Evolutionary conservation across 768 basidiomycete species (phyloP), one percentile per base, ranked within the genome.

Genomic region (Coprinopsis strossmayeri): DNA sequence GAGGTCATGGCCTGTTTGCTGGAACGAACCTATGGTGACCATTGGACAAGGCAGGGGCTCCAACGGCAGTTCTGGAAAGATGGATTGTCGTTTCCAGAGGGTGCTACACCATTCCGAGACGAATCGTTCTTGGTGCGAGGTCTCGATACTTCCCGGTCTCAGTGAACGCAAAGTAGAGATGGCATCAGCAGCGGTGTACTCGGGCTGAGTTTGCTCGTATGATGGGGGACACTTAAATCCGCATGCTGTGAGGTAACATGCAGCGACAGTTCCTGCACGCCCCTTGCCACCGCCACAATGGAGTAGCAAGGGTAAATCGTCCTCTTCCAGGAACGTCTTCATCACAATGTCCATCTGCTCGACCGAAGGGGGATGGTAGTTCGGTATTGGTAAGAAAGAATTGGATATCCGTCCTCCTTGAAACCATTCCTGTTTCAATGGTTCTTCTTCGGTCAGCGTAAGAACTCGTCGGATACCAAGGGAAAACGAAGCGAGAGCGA

Each of bases 261-360:
- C 81, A 3, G 76, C 73, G 0, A 82, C 76, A 1, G 78, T 81
- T 13, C 81, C 81, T 20, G 80, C 79, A 9, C 79, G 71, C 0
- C 81, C 81, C 52, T 79, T 81, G 2, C 81, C 81, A 4, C 79
- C 81, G 3, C 78, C 80, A 55, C 81, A 82, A 52, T 82, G 80
- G 2, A 82, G 64, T 12, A 82, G 62, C 5, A 79, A 53, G 0
- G 80, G 78, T 1, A 73, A 59, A 11, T 77, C 77, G 27, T 58
- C 55, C 12, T 64, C 61, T 48, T 78, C 72, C 3, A 69, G 63
- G 23, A 78, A 62, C 11, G 80, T 56, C 12, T 67, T 59, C 54
- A 81, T 65, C 52, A 81, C 64, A 41, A 78, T 55, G 57, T 81
- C 79, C 74, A 82, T 76, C 52, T 81, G 79, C 60, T 81, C 78